Evolutionary conservation across 768 basidiomycete species (phyloP), one percentile per base, ranked within the genome.

Genomic region (Dictyophora rubrovolvata): DNA sequence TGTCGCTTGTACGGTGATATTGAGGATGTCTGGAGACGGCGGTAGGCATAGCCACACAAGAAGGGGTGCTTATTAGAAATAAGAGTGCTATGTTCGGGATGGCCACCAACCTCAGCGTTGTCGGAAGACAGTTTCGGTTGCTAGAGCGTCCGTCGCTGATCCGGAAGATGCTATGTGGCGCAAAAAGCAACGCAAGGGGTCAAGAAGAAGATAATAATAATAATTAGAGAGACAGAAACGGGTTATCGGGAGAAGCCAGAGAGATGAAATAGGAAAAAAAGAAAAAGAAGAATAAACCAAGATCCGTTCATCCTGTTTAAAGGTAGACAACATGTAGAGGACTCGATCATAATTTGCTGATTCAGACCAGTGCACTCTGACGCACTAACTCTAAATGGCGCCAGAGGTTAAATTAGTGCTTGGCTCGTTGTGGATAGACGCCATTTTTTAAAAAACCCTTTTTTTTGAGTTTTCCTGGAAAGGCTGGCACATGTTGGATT

Each of bases 1-100:
- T 42, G 55, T 49, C 47, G 47, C 21, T 20, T 48, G 14, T 22
- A 51, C 16, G 22, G 17, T 37, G 46, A n/a, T 55, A 48, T 23
- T 56, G 47, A 47, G 46, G 17, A 56, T 23, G 16, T 56, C 22
- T 48, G 55, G 55, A 56, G 55, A 56, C 49, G 55, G 42, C 46
- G 21, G 35, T 48, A 36, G 55, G 47, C 55, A 56, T 56, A 56
- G 55, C 55, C 55, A 56, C 55, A 18, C 7, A n/a, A 56, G 42
- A 35, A 47, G 23, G 21, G 23, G n/a, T 28, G 28, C 48, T 33
- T 56, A 56, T 56, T 47, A 33, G 22, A 34, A 7, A 22, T 1
- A 21, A 28, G n/a, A 48, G 55, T 42, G 55, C 55, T 49, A 12
- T 56, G 9, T 21, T 49, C 35, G 2, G 8, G 42, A 42, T 42